A percentile compares a stretch with the other conserved stretches of the same genome.
Evolutionary conservation across 805 yeast species (phyloP).

Genomic region (Candida qinlingensis): DNA sequence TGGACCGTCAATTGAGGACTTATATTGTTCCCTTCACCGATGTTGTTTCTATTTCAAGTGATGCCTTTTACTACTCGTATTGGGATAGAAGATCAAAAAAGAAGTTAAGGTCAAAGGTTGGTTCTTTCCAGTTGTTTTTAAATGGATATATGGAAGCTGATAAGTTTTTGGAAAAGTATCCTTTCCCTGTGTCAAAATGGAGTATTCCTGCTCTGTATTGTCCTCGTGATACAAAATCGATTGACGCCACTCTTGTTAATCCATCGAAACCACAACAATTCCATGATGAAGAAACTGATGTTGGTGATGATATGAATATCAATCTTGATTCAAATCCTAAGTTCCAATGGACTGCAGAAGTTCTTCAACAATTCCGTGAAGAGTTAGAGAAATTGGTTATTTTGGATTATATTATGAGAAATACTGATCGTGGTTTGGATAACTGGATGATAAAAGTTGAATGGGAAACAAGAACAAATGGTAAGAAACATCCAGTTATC

Average conservation of each 20-base stretch:
- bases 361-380: constrained; percentile 45
- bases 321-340: constrained; percentile 12
- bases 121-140: constrained; percentile 63
- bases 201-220: constrained; percentile 13
- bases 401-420: constrained; percentile 65
- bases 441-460: constrained; percentile 70
- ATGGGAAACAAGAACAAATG: constrained; percentile 29
- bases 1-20: constrained; percentile 55
- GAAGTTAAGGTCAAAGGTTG: constrained; percentile 41
- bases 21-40: constrained; percentile 64
- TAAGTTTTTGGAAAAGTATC: constrained; percentile 48
- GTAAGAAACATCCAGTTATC: constrained; percentile 33
- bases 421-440: constrained; percentile 70
- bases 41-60: constrained; percentile 33
- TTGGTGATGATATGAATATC: constrained; percentile 1
- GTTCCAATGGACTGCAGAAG: constrained; percentile 50
- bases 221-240: background rate
- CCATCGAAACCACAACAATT: background rate
- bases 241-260: background rate
- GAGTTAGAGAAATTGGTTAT: constrained; percentile 67
- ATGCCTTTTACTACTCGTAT: constrained; percentile 38
- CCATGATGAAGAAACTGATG: background rate
- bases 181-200: constrained; percentile 45
- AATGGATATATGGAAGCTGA: constrained; percentile 57
- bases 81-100: constrained; percentile 34